Percentiles rank a stretch among this genome's conserved stretches.
These are phyloP conservation scores for Lathyrus aphaca DNA, from an alignment of 306 rosid genomes.

Conservation along the genomic window DNA sequence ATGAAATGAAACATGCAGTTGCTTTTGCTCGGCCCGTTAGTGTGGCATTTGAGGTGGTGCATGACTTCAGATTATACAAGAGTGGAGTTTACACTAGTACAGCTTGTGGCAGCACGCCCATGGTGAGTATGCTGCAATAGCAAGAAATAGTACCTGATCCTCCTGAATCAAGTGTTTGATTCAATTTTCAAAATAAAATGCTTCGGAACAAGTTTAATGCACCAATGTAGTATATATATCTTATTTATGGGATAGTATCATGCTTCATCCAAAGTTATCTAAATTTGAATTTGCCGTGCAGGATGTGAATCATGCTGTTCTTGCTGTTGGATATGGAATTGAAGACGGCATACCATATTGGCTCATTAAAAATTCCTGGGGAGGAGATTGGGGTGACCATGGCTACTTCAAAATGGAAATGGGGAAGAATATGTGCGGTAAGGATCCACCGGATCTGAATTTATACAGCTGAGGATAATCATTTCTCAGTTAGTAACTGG, in stretches of 20 bases:
- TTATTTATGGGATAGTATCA: slow-evolving; percentile 8
- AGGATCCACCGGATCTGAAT: slow-evolving; percentile 21
- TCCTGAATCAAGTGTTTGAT: slow-evolving; percentile 11
- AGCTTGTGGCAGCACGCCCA: slow-evolving; percentile 67
- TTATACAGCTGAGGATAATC: slow-evolving; percentile 13
- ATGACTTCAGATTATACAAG: slow-evolving; percentile 60
- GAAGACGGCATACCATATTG: slow-evolving; percentile 79
- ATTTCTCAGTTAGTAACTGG: slow-evolving; percentile 2
- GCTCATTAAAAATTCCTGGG: slow-evolving; percentile 96
- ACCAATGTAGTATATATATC: neutral
- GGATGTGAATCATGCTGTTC: slow-evolving; percentile 99
- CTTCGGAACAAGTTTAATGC: slow-evolving; percentile 19
- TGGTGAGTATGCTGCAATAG: slow-evolving; percentile 53
- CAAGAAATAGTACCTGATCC: slow-evolving; percentile 13
- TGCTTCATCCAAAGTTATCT: slow-evolving; percentile 23
- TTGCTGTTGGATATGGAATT: slow-evolving; percentile 93
- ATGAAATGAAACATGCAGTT: slow-evolving; percentile 89
- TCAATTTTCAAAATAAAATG: slow-evolving; percentile 5
- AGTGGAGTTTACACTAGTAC: slow-evolving; percentile 79
- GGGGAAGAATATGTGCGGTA: slow-evolving; percentile 98
- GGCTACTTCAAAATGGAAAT: slow-evolving; percentile 97
- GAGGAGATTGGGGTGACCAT: slow-evolving; percentile 73
- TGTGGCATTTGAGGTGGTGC: slow-evolving; percentile 78
- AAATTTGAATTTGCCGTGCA: slow-evolving; percentile 46
- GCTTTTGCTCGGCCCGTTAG: slow-evolving; percentile 89